These are phyloP conservation scores for Didymella sp. DNA, from an alignment of 2,329 filamentous ascomycete species.

Conservation along the genomic window DNA sequence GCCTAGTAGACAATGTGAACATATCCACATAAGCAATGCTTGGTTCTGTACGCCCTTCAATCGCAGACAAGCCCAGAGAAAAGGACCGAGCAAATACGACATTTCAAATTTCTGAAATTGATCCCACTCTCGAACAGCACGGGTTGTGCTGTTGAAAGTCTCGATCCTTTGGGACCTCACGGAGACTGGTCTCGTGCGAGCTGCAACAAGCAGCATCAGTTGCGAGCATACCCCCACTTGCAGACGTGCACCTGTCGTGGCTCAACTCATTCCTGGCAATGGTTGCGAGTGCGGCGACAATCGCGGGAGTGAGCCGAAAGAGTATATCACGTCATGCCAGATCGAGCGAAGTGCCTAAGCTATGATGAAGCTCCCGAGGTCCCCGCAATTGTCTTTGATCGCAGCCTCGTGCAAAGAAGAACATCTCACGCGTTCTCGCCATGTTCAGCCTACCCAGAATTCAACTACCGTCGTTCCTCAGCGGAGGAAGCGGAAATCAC, in stretches of 20 bases:
- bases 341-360: slow-evolving; percentile 27
- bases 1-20: slow-evolving; percentile 12
- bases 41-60: neutral
- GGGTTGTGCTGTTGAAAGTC: neutral
- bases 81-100: too few relatives aligned
- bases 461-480: slow-evolving; percentile 31
- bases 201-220: slow-evolving; percentile 1
- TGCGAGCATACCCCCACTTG: slow-evolving; percentile 1
- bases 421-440: slow-evolving; percentile 10
- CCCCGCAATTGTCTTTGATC: slow-evolving; percentile 28
- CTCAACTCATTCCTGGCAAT: slow-evolving; percentile 15
- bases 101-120: neutral
- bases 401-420: slow-evolving; percentile 10
- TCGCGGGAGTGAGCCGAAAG: slow-evolving; percentile 6
- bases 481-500: slow-evolving; percentile 26
- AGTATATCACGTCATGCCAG: slow-evolving; percentile 32
- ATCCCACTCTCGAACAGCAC: neutral
- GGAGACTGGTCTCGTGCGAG: neutral
- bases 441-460: slow-evolving; percentile 38
- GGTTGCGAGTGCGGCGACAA: slow-evolving; percentile 24
- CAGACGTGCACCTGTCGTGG: neutral
- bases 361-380: slow-evolving; percentile 12
- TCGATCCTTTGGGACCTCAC: neutral
- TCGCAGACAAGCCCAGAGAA: too few relatives aligned
- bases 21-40: neutral